These are phyloP conservation scores for Podospora sp. DNA, from an alignment of 495 filamentous ascomycete species.

Conservation along the genomic window DNA sequence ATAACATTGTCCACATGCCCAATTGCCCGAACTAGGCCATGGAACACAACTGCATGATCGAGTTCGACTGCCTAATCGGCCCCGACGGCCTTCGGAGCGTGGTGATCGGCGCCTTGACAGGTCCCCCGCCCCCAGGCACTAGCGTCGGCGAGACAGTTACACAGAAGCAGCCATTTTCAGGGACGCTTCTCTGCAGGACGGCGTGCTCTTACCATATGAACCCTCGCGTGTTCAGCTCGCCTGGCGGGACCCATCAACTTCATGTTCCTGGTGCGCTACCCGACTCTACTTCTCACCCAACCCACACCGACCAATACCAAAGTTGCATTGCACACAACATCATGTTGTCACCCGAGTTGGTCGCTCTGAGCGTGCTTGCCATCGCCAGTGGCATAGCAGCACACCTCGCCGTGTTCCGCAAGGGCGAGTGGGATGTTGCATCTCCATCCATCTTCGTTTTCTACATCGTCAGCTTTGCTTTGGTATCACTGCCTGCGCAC, in stretches of 20 bases:
- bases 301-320: neutral
- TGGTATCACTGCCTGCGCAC: neutral
- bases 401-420: constrained; percentile 25
- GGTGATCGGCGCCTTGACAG: neutral
- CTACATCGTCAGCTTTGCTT: constrained; percentile 13
- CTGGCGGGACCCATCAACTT: no score
- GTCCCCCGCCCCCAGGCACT: neutral
- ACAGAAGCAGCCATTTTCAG: no score
- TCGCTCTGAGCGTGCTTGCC: constrained; percentile 1
- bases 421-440: constrained; percentile 29
- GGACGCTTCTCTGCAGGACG: no score
- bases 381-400: constrained; percentile 10
- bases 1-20: no score
- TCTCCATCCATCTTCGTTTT: constrained; percentile 24
- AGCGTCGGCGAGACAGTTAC: no score
- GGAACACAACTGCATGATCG: neutral
- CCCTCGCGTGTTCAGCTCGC: no score
- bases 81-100: neutral
- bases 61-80: neutral
- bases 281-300: no score
- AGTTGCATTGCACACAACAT: neutral
- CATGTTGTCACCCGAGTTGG: neutral
- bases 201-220: no score
- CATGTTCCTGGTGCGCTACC: no score
- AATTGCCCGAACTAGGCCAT: no score